These are phyloP conservation scores for Datisca glomerata DNA, from an alignment of 306 rosid species.

Conservation along the genomic window DNA sequence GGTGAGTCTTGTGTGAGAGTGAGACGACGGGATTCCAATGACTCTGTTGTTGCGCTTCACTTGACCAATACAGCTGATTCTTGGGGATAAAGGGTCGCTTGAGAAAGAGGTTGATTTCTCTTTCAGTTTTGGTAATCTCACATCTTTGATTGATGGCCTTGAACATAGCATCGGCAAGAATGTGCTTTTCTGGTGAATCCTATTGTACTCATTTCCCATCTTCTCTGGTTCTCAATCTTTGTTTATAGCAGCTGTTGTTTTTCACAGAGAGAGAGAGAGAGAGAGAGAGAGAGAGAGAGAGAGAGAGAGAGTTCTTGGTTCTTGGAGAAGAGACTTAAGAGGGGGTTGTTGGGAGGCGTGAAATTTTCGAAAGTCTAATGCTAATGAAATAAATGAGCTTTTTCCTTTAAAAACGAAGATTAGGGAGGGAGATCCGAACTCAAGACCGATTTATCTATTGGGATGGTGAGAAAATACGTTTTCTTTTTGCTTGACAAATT, in stretches of 20 bases:
- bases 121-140: constrained; percentile 1
- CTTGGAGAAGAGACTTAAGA: too few species aligned
- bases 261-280: constrained; percentile 5
- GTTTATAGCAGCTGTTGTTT: not conserved
- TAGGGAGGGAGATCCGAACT: too few species aligned
- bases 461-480: too few species aligned
- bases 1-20: constrained; percentile 9
- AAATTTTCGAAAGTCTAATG: too few species aligned
- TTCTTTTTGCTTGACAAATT: too few species aligned
- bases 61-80: constrained; percentile 91
- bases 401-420: too few species aligned
- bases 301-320: constrained; percentile 1
- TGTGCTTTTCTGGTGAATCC: constrained; percentile 30
- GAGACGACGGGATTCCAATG: constrained; percentile 36
- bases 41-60: constrained; percentile 77
- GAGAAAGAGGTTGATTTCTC: constrained; percentile 10
- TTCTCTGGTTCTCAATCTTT: not conserved
- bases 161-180: constrained; percentile 91
- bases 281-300: constrained; percentile 8
- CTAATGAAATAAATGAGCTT: too few species aligned
- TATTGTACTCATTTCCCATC: constrained; percentile 39
- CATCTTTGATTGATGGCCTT: constrained; percentile 42
- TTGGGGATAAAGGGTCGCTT: constrained; percentile 65
- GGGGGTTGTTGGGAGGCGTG: too few species aligned
- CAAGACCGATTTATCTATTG: too few species aligned